Conservation (phyloP, 306 rosid genomes). For the Gastrolobium villosum region DNA sequence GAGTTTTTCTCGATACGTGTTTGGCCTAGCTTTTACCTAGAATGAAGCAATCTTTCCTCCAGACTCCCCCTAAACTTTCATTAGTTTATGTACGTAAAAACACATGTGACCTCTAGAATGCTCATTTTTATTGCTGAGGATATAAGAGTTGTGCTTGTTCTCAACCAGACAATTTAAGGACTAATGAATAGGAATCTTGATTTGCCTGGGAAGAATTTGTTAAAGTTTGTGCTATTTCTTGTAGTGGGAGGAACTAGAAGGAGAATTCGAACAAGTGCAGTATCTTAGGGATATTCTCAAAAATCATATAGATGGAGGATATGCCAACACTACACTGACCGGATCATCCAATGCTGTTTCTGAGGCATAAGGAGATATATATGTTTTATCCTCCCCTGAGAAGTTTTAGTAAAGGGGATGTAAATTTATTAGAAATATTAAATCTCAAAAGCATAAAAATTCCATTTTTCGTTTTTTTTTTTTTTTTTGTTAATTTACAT, state of each 20-base stretch:
- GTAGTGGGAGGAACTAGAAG: conserved; percentile 93
- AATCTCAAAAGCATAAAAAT: conserved; percentile 32
- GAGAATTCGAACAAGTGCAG: conserved; percentile 68
- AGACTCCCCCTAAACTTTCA: not conserved
- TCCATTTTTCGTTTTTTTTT: not conserved
- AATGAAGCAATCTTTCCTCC: not conserved
- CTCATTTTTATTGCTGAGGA: not conserved
- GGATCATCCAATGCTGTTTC: conserved; percentile 36
- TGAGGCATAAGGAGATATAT: conserved; percentile 31
- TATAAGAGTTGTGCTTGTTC: not conserved
- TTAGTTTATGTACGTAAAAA: not conserved
- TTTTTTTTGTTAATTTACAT: not conserved
- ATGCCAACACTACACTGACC: conserved; percentile 34
- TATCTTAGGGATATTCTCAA: conserved; percentile 77
- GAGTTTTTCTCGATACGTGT: too few species aligned
- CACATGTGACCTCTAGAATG: not conserved
- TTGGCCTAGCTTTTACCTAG: too few species aligned
- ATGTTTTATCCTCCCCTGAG: conserved; percentile 38
- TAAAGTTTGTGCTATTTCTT: conserved; percentile 39
- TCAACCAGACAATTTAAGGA: conserved; percentile 28
- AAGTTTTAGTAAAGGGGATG: conserved; percentile 18
- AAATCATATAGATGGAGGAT: conserved; percentile 52
- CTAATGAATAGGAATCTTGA: conserved; percentile 22
- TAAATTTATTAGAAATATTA: conserved; percentile 41
- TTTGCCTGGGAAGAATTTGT: not conserved